Base-by-base conservation (phyloP, 2,329 filamentous ascomycete genomes). In the Aspergillus fumigatus region DNA sequence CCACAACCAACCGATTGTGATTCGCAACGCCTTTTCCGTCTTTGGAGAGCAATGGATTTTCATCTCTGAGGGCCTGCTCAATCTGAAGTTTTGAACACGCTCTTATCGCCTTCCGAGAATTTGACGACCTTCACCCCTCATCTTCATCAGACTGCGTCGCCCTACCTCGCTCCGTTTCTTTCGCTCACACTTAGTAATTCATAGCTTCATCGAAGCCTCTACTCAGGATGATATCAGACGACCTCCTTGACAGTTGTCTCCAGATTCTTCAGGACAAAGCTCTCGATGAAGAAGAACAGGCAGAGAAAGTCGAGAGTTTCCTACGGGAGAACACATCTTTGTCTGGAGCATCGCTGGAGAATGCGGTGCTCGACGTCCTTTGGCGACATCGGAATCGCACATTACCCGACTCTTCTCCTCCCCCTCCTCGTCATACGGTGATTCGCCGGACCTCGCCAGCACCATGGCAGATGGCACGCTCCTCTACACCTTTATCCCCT, bases 231-330 rank as follows among this genome's bases (percentile, higher is more conserved):
- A 87, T 96, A 61, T 90, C 92, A 67, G 93, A 97, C 80, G 87
- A 92, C 66, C 86, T 93, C 55, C 96, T 95, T 79, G 92, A 97
- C 67, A 84, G 94, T 69, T 96, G 92, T 74, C 85, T 95, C 72
- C 90, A 91, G 52, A 84, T 97, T 70, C 84, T 99, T 62, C 87
- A 94, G 78, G 88, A 97, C 76, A 78, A 85, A 57, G 81, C 82
- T 54, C 81, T 96, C 59, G 90, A 96, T 67, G 94, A 97, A 62
- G 94, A 99, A 76, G 93, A 97, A 70, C 96, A 94, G 80, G 93
- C 90, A 50, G 93, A 97, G 75, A 89, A 85, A 76, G 81, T 97
- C 53, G 92, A 97, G 77, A 89, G 92, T 63, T 81, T 97, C 53
- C 81, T 97, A 67, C 88, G 86, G 75, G 87, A 86, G 65, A 86